These are phyloP conservation scores for Limnanthes douglasii DNA, from an alignment of 345 rosid genomes.

Conservation along the genomic window DNA sequence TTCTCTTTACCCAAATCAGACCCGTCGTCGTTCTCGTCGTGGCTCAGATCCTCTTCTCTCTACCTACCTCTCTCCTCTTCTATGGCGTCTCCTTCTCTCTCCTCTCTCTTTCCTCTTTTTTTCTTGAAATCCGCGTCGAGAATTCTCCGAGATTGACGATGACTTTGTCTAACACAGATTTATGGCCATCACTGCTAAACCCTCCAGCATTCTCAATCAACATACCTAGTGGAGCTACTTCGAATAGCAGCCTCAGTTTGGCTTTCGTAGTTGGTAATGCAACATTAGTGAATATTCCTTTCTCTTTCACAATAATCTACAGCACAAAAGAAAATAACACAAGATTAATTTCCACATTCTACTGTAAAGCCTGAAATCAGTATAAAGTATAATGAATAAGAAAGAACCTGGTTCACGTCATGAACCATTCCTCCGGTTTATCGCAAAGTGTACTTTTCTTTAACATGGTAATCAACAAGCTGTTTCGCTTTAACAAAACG, in stretches of 20 bases:
- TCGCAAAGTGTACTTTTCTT: slow-evolving; percentile 87
- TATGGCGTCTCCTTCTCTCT: no score
- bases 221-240: slow-evolving; percentile 82
- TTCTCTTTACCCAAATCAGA: no score
- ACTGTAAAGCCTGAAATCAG: no score
- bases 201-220: slow-evolving; percentile 87
- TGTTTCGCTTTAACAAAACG: no score
- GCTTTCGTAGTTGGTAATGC: slow-evolving; percentile 78
- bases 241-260: slow-evolving; percentile 79
- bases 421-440: slow-evolving; percentile 99
- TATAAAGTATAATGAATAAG: no score
- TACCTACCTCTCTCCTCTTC: no score
- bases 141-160: slow-evolving; percentile 46
- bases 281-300: slow-evolving; percentile 91
- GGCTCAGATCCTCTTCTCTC: no score
- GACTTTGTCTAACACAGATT: slow-evolving; percentile 65
- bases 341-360: no score
- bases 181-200: slow-evolving; percentile 68
- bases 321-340: no score
- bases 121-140: no score
- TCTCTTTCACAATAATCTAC: slow-evolving; percentile 92
- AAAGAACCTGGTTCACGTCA: slow-evolving; percentile 87
- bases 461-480: slow-evolving; percentile 79
- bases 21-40: no score
- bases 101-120: no score